These are phyloP conservation scores for Lipomyces spencermartinsiae DNA, from an alignment of 805 yeast genomes.

Conservation along the genomic window DNA sequence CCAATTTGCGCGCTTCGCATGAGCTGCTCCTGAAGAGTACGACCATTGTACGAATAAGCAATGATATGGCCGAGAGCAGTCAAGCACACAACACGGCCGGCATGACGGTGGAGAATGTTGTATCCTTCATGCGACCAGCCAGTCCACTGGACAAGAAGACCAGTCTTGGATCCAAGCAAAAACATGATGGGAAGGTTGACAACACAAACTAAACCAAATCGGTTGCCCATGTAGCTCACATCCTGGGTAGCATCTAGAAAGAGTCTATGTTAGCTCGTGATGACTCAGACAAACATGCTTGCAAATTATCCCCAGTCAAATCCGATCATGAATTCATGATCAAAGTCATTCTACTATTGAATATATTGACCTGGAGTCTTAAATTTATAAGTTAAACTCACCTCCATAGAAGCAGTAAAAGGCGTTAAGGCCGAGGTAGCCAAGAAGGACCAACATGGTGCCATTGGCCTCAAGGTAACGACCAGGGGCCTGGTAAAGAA, in stretches of 20 bases:
- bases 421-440: constrained; percentile 35
- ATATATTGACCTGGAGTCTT: too few relatives aligned
- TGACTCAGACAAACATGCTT: neutral
- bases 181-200: constrained; percentile 39
- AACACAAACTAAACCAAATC: constrained; percentile 38
- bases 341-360: too few relatives aligned
- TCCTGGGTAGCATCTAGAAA: constrained; percentile 20
- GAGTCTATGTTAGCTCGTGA: neutral
- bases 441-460: constrained; percentile 36
- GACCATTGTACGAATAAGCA: constrained; percentile 23
- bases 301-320: neutral
- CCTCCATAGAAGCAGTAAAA: constrained; percentile 37
- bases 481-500: constrained; percentile 39
- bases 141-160: constrained; percentile 39
- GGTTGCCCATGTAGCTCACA: constrained; percentile 34
- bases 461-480: constrained; percentile 39
- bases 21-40: constrained; percentile 32
- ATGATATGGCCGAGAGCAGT: constrained; percentile 39
- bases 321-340: neutral
- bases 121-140: constrained; percentile 40
- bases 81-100: constrained; percentile 39
- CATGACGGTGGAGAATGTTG: constrained; percentile 39
- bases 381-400: neutral
- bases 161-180: constrained; percentile 39
- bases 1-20: constrained; percentile 32